phyloP scores from a whole-genome alignment of 169 alveolate species.

The Blepharisma undulans region DNA sequence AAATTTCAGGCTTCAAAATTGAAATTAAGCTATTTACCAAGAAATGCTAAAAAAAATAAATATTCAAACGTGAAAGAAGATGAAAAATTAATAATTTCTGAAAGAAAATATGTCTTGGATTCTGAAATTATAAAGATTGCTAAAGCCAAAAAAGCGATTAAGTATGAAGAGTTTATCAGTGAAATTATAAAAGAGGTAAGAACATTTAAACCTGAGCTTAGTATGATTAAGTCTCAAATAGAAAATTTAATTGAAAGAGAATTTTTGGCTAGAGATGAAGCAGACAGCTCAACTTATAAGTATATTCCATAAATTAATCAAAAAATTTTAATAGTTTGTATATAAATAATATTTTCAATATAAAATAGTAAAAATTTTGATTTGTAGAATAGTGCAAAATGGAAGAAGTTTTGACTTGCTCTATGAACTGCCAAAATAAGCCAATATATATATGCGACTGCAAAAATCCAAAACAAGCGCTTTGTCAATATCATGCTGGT shows the following conservation, averaged over 20 bases:
- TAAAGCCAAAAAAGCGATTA: slow-evolving; percentile 57
- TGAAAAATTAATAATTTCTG: not conserved
- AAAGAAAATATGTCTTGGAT: slow-evolving; percentile 52
- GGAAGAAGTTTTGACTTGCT: no score
- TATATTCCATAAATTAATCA: slow-evolving; percentile 52
- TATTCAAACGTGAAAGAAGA: not conserved
- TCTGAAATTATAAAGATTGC: slow-evolving; percentile 60
- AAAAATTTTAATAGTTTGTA: not conserved
- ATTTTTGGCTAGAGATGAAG: slow-evolving; percentile 58
- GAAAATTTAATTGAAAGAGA: slow-evolving; percentile 66
- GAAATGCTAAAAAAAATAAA: not conserved
- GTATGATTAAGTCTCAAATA: slow-evolving; percentile 56
- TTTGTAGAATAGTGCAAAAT: no score
- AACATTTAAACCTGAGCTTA: slow-evolving; percentile 61
- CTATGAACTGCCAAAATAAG: no score
- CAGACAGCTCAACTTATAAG: slow-evolving; percentile 50
- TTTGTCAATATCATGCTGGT: no score
- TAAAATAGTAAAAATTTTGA: no score
- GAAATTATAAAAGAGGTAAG: slow-evolving; percentile 54
- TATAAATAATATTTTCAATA: no score
- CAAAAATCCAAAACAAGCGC: no score
- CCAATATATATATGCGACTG: no score
- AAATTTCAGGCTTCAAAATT: not conserved
- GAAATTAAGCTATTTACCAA: not conserved
- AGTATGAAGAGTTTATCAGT: slow-evolving; percentile 44